Conservation (phyloP, 2,329 filamentous ascomycete species). For the Cladophialophora chaetospira region DNA sequence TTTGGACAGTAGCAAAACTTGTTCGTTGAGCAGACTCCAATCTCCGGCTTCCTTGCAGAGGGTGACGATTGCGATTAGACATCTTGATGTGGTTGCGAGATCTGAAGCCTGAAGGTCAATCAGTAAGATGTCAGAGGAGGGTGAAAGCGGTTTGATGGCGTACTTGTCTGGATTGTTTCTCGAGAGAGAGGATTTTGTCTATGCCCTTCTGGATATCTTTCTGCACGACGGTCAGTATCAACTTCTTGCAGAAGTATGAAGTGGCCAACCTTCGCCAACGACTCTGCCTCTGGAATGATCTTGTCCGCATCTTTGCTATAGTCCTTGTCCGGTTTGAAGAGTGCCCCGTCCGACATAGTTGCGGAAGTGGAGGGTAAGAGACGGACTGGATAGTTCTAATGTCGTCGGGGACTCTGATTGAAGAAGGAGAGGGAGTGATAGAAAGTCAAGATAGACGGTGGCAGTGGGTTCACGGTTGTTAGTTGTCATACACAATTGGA, state of each 20-base stretch:
- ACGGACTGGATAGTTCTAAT: neutral
- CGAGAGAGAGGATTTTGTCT: conserved; percentile 86
- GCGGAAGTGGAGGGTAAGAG: conserved; percentile 16
- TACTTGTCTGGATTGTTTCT: conserved; percentile 98
- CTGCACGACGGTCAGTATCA: conserved; percentile 36
- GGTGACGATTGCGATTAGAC: conserved; percentile 85
- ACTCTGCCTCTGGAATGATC: conserved; percentile 85
- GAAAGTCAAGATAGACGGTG: neutral
- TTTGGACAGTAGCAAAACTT: conserved; percentile 93
- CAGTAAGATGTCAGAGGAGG: conserved; percentile 13
- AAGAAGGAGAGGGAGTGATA: neutral
- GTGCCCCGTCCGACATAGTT: conserved; percentile 76
- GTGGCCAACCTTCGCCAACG: conserved; percentile 74
- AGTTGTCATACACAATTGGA: no score
- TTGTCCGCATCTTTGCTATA: conserved; percentile 95
- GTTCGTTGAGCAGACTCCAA: conserved; percentile 94
- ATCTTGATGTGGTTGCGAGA: conserved; percentile 87
- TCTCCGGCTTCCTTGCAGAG: conserved; percentile 91
- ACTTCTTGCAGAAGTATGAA: neutral
- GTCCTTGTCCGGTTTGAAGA: conserved; percentile 96
- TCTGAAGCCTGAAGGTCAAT: conserved; percentile 72
- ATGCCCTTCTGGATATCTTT: conserved; percentile 79
- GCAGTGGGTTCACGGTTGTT: no score
- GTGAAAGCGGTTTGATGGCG: conserved; percentile 26
- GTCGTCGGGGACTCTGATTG: no score